Conservation (phyloP, 2,329 filamentous ascomycete species). For the Trichoderma aggressivum region DNA sequence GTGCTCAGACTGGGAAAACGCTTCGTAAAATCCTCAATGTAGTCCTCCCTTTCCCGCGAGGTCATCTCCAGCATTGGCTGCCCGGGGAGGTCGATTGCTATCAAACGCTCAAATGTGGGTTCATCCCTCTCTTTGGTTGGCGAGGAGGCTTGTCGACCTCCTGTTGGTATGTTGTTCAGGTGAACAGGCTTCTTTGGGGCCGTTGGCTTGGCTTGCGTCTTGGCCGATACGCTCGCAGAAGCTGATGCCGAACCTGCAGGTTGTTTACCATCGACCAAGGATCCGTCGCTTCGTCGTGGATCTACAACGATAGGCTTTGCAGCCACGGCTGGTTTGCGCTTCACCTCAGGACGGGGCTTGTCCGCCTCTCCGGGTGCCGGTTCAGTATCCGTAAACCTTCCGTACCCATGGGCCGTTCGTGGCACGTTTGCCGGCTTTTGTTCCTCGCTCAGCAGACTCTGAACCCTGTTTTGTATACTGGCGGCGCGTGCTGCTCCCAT, state of each 20-base stretch:
- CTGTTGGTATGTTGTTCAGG: slow-evolving; percentile 54
- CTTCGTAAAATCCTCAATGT: slow-evolving; percentile 70
- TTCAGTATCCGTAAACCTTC: slow-evolving; percentile 68
- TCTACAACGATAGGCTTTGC: slow-evolving; percentile 29
- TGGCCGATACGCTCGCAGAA: slow-evolving; percentile 27
- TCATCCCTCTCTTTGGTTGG: slow-evolving; percentile 41
- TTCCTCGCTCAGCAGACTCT: slow-evolving; percentile 78
- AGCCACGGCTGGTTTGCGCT: slow-evolving; percentile 49
- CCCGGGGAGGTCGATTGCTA: slow-evolving; percentile 46
- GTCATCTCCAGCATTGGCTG: slow-evolving; percentile 54
- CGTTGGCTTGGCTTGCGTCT: slow-evolving; percentile 41
- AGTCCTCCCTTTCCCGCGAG: slow-evolving; percentile 60
- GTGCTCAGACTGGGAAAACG: slow-evolving; percentile 81
- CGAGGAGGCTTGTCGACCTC: slow-evolving; percentile 38
- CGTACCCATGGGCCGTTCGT: slow-evolving; percentile 82
- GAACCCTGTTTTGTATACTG: slow-evolving; percentile 90
- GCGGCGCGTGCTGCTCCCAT: slow-evolving; percentile 64
- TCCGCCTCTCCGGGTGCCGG: slow-evolving; percentile 36
- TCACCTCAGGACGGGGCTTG: slow-evolving; percentile 43
- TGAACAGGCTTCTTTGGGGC: slow-evolving; percentile 62
- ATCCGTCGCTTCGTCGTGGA: slow-evolving; percentile 24
- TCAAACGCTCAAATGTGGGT: slow-evolving; percentile 36
- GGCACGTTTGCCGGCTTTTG: slow-evolving; percentile 57
- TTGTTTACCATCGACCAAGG: slow-evolving; percentile 10
- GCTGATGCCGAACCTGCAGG: slow-evolving; percentile 24